phyloP scores from a whole-genome alignment of 345 rosid species.

The Lenwebbia sp. region DNA sequence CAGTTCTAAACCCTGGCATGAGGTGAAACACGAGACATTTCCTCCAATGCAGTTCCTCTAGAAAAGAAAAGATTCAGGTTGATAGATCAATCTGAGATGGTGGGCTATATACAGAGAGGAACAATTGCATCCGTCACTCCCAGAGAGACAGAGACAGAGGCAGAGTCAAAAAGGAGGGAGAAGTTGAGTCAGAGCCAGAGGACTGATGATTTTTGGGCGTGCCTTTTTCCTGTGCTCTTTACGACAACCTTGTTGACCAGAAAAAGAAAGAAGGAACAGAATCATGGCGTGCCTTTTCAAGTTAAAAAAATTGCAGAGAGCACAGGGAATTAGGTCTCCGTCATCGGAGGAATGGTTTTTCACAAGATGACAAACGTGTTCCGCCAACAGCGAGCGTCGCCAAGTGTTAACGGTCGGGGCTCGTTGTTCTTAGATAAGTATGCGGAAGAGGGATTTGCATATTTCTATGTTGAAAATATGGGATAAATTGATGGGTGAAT shows the following conservation, averaged over 20 bases:
- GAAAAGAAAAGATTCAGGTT: background rate
- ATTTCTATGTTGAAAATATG: no score
- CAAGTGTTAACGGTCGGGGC: background rate
- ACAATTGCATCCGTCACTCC: background rate
- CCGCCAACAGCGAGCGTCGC: background rate
- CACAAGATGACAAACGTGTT: background rate
- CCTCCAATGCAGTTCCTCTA: background rate
- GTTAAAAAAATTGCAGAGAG: background rate
- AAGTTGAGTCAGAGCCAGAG: background rate
- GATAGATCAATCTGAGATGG: background rate
- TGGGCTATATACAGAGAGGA: background rate
- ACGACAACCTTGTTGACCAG: background rate
- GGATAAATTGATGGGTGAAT: no score
- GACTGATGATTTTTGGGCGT: background rate
- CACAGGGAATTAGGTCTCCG: background rate
- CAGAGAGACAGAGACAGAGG: background rate
- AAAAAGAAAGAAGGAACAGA: background rate
- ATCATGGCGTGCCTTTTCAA: background rate
- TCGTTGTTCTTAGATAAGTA: background rate
- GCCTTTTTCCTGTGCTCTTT: background rate
- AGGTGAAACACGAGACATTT: background rate
- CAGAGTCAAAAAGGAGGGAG: background rate
- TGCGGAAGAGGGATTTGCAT: background rate
- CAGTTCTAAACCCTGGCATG: background rate
- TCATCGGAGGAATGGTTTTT: background rate